phyloP scores from a whole-genome alignment of 1,139 yeast species.

The Geotrichum carabidarum region DNA sequence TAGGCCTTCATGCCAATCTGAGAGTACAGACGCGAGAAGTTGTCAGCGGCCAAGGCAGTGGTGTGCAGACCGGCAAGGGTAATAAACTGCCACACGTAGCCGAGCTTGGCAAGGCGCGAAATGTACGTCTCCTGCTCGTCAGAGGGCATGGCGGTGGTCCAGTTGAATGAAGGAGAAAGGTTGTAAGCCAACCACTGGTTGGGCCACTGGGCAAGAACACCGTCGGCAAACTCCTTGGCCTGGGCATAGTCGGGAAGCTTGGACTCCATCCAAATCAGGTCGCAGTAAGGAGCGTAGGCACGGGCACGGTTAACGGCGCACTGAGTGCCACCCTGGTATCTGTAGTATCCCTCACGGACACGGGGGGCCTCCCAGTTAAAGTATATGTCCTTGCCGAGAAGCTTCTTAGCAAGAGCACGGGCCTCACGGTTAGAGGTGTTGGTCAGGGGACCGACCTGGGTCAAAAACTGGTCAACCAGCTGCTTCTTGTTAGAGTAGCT shows the following conservation, averaged over 20 bases:
- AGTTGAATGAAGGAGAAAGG: slow-evolving; percentile 94
- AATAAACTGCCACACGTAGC: slow-evolving; percentile 97
- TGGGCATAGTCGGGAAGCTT: slow-evolving; percentile 90
- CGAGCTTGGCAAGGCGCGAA: slow-evolving; percentile 77
- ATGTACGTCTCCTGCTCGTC: slow-evolving; percentile 89
- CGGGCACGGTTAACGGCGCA: slow-evolving; percentile 97
- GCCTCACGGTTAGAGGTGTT: slow-evolving; percentile 78
- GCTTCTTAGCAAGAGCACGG: slow-evolving; percentile 64
- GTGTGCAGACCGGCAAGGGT: slow-evolving; percentile 97
- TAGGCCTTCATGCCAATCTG: slow-evolving; percentile 92
- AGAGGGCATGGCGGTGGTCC: slow-evolving; percentile 90
- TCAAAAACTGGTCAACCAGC: slow-evolving; percentile 60
- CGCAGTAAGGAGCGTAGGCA: slow-evolving; percentile 92
- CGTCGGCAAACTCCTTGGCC: slow-evolving; percentile 92
- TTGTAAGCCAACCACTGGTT: slow-evolving; percentile 94
- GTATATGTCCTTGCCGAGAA: slow-evolving; percentile 78
- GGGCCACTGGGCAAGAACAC: slow-evolving; percentile 77
- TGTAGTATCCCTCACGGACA: slow-evolving; percentile 95
- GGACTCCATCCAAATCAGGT: slow-evolving; percentile 98
- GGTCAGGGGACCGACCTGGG: slow-evolving; percentile 68
- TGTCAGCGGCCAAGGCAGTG: slow-evolving; percentile 86
- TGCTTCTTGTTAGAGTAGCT: slow-evolving; percentile 57
- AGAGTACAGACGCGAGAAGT: slow-evolving; percentile 73
- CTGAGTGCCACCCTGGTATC: slow-evolving; percentile 94
- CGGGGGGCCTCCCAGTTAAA: slow-evolving; percentile 96